These are phyloP conservation scores for Drechslerella dactyloides DNA, from an alignment of 2,329 filamentous ascomycete genomes.

Conservation along the genomic window DNA sequence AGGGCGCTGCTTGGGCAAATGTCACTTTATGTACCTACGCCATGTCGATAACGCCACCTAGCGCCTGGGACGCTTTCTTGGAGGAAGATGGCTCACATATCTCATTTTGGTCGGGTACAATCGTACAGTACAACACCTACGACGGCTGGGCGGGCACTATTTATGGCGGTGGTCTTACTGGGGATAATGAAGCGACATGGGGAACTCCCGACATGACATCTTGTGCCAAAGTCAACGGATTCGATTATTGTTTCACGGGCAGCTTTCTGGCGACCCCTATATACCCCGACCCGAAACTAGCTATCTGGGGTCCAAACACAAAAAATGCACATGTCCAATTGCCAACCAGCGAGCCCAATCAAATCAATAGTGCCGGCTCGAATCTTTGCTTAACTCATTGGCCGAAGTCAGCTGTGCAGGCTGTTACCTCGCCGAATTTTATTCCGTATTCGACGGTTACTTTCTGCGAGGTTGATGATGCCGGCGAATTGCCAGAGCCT, in stretches of 20 bases:
- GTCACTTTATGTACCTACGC: not conserved
- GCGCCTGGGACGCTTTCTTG: no score
- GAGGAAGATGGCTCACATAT: no score
- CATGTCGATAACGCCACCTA: not conserved
- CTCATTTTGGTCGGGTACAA: no score
- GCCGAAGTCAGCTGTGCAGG: not conserved
- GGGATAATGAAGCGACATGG: not conserved
- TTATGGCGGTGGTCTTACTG: not conserved
- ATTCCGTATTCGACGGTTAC: not conserved
- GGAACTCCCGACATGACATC: not conserved
- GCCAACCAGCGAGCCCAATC: not conserved
- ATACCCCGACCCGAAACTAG: not conserved
- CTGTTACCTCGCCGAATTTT: not conserved
- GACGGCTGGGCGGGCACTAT: not conserved
- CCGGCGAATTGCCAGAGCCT: not conserved
- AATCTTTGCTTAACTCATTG: not conserved
- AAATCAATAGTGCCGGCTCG: not conserved
- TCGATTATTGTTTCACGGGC: not conserved
- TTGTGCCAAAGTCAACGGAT: not conserved
- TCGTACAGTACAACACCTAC: not conserved
- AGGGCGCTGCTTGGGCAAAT: not conserved
- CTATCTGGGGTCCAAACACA: not conserved
- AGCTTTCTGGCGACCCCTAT: not conserved
- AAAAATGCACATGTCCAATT: not conserved
- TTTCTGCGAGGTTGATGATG: not conserved